phyloP scores from a whole-genome alignment of 73 alveolate genomes.

The Stentor coeruleus region DNA sequence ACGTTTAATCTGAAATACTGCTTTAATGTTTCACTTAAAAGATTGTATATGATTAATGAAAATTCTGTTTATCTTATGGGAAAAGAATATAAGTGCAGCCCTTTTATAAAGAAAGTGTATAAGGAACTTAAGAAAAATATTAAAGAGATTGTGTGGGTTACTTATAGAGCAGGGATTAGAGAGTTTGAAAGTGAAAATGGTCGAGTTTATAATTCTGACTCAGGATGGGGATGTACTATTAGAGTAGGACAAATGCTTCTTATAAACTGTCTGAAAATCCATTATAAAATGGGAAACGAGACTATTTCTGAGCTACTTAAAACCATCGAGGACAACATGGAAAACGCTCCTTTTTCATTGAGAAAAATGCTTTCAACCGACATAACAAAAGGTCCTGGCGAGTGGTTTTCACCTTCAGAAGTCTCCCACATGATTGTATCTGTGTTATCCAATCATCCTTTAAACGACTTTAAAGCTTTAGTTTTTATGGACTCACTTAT shows the following conservation, averaged over 20 bases:
- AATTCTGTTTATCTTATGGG: background rate
- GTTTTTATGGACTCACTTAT: conserved; percentile 11
- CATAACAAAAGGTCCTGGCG: conserved; percentile 52
- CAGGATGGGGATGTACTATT: conserved; percentile 69
- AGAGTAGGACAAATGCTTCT: conserved; percentile 66
- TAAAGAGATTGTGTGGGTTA: background rate
- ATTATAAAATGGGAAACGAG: background rate
- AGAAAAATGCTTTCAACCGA: background rate
- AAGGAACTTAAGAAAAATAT: background rate
- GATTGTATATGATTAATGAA: background rate
- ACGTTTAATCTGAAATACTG: background rate
- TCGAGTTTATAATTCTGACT: conserved; percentile 23
- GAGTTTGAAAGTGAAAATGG: background rate
- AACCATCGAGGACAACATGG: background rate
- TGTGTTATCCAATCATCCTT: background rate
- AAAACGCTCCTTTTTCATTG: background rate
- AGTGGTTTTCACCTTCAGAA: conserved; percentile 44
- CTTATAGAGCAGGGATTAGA: background rate
- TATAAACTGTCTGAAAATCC: conserved; percentile 32
- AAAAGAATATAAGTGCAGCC: background rate
- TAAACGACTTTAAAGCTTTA: background rate
- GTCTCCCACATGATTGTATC: background rate
- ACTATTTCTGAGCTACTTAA: background rate
- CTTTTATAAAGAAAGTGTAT: background rate
- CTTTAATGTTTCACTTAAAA: background rate